A percentile compares a stretch with the other conserved stretches of the same genome.
Conservation (phyloP, 805 yeast species). For the Kazachstania bromeliacearum region DNA sequence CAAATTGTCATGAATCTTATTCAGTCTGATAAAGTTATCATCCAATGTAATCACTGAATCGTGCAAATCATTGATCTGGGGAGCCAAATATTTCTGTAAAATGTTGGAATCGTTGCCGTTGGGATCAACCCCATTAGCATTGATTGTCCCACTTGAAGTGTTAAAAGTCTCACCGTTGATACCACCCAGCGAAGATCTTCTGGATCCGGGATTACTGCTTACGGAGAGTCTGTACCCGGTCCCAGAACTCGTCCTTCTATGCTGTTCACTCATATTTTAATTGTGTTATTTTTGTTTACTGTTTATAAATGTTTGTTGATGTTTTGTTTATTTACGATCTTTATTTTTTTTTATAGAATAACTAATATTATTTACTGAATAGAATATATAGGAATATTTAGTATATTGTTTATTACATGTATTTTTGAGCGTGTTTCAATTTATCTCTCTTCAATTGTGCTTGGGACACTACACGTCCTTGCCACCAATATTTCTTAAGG, state of each 20-base stretch:
- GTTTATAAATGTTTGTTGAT: not conserved
- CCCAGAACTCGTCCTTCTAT: constrained; percentile 2
- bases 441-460: constrained; percentile 33
- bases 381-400: no score
- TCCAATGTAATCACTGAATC: constrained; percentile 50
- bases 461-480: constrained; percentile 24
- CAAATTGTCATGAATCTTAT: constrained; percentile 51
- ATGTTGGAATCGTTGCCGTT: constrained; percentile 6
- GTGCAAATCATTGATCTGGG: constrained; percentile 36
- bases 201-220: constrained; percentile 29
- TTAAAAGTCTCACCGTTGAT: constrained; percentile 1
- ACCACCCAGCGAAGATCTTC: constrained; percentile 27
- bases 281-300: not conserved
- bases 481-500: constrained; percentile 32
- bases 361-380: not conserved
- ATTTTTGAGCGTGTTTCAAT: constrained; percentile 39
- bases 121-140: constrained; percentile 5
- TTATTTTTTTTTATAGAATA: not conserved
- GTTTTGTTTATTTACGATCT: not conserved
- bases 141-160: constrained; percentile 6
- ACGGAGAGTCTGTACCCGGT: constrained; percentile 35
- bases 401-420: constrained; percentile 19
- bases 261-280: not conserved
- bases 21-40: constrained; percentile 47
- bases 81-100: constrained; percentile 31